phyloP scores from a whole-genome alignment of 306 rosid species.

The Lathyrus oleraceus region DNA sequence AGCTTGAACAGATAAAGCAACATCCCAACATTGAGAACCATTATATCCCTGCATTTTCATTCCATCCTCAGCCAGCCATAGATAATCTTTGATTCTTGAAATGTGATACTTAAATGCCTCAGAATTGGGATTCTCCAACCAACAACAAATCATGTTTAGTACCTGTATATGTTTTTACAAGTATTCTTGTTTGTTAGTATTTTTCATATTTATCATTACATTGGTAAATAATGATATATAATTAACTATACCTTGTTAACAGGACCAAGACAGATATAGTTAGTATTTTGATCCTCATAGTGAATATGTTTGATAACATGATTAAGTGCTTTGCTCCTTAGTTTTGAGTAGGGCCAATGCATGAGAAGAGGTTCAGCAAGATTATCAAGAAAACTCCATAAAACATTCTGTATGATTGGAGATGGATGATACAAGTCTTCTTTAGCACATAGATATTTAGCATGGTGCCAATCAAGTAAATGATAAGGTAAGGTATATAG shows the following conservation, averaged over 20 bases:
- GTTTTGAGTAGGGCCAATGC: constrained; percentile 64
- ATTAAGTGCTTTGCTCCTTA: constrained; percentile 59
- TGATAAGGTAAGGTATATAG: constrained; percentile 57
- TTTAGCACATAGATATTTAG: constrained; percentile 55
- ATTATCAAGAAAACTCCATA: constrained; percentile 59
- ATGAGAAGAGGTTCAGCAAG: constrained; percentile 60
- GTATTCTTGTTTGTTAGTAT: too few relatives aligned
- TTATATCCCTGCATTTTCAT: constrained; percentile 91
- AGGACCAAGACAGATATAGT: constrained; percentile 71
- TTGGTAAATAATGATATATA: background rate
- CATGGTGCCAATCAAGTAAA: constrained; percentile 49
- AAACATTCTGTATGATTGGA: constrained; percentile 48
- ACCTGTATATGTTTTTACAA: constrained; percentile 38
- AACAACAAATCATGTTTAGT: constrained; percentile 81
- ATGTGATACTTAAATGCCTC: constrained; percentile 66
- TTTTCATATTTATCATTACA: background rate
- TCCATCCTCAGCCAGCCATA: constrained; percentile 90
- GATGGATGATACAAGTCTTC: constrained; percentile 63
- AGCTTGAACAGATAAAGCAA: constrained; percentile 67
- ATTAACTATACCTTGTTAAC: constrained; percentile 51
- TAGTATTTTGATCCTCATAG: constrained; percentile 64
- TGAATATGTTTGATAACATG: constrained; percentile 66
- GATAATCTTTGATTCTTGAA: constrained; percentile 75
- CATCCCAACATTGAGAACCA: constrained; percentile 83
- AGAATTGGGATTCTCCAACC: constrained; percentile 72